Evolutionary conservation across 2,329 filamentous ascomycete genomes (phyloP), one percentile per base, ranked within the genome.

Genomic region (Microsporum ferrugineum): DNA sequence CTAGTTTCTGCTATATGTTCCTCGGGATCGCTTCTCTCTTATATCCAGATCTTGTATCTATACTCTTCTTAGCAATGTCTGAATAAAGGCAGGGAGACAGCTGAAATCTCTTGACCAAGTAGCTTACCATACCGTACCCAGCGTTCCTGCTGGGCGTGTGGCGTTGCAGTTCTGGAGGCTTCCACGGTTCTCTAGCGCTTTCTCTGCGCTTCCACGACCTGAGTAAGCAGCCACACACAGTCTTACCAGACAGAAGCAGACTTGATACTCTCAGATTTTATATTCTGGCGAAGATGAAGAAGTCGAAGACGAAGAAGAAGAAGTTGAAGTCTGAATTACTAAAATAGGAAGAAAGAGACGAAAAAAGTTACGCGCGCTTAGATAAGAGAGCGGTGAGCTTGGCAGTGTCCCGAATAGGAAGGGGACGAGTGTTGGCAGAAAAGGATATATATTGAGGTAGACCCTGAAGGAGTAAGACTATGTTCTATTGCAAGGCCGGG

Each of bases 141-240:
- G 31, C 51, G 51, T 34, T 14, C 51, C 51, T 55, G 51, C 51
- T 55, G 33, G 51, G 51, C 51, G 33, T 36, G 51, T 55, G 51
- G 51, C 51, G 51, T 55, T 29, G 51, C 51, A 12, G 31, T 65
- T 65, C 64, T 62, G 61, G 57, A 60, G 55, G 59, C 56, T 65
- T 65, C 64, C 58, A 64, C 61, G 58, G 41, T 51, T 47, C 58
- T 64, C 63, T 57, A 58, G 57, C 12, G 23, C 41, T 53, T 57
- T 58, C 33, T 58, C 57, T 57, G 27, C 36, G 47, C 36, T 61
- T 63, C 61, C 51, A 62, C 58, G 41, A 17, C 47, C 53, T 55
- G 51, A 55, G 29, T 55, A 12, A 45, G 36, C 56, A 58, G 36
- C 56, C 17, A 29, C 27, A 5, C 17, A 14, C 23, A 55, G 12